phyloP scores from a whole-genome alignment of 208 protist genomes.

The Wallacemonas sp. region DNA sequence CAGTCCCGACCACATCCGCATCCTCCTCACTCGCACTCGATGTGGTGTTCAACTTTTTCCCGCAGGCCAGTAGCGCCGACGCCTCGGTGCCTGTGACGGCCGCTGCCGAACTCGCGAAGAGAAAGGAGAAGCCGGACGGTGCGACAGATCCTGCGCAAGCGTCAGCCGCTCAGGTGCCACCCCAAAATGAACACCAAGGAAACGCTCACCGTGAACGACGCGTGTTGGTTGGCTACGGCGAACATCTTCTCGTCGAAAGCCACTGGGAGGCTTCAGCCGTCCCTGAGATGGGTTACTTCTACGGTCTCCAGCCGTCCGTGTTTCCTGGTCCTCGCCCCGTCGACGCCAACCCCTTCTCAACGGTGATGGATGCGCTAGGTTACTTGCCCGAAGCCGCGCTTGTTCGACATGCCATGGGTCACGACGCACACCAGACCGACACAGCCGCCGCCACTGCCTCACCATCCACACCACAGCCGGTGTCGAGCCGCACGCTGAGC shows the following conservation, averaged over 20 bases:
- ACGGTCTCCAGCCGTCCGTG: not conserved
- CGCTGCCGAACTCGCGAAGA: too few species aligned
- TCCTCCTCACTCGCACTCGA: not conserved
- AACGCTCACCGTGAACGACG: slow-evolving; percentile 6
- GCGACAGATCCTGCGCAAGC: too few species aligned
- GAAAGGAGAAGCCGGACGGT: too few species aligned
- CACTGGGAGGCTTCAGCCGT: not conserved
- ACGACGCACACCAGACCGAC: not conserved
- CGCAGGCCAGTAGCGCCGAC: not conserved
- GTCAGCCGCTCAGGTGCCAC: too few species aligned
- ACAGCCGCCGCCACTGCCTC: not conserved
- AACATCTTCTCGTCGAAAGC: slow-evolving; percentile 18
- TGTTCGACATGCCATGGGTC: not conserved
- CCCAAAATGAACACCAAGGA: too few species aligned
- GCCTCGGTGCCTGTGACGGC: not conserved
- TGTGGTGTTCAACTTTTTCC: slow-evolving; percentile 10
- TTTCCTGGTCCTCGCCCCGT: slow-evolving; percentile 9
- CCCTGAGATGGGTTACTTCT: slow-evolving; percentile 6
- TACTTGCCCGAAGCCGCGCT: slow-evolving; percentile 2
- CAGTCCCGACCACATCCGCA: not conserved
- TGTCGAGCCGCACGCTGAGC: not conserved
- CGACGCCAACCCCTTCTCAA: slow-evolving; percentile 4
- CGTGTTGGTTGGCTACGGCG: slow-evolving; percentile 31
- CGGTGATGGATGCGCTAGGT: slow-evolving; percentile 10
- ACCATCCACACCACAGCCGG: not conserved